A percentile compares a stretch with the other conserved stretches of the same genome.
phyloP scores from a whole-genome alignment of 805 yeast species.

The Saccharomyces kudriavzevii region DNA sequence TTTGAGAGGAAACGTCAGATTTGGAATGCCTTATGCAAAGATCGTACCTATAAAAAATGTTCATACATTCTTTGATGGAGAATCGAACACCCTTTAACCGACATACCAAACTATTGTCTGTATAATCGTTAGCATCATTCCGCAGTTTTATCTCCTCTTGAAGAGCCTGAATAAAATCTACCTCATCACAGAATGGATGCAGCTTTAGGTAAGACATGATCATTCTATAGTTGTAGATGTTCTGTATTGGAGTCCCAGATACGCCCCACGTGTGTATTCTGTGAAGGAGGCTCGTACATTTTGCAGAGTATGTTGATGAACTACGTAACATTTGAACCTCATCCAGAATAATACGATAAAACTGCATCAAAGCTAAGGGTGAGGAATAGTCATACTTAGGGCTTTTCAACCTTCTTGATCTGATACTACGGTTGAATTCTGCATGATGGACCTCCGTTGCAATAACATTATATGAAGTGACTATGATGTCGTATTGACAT shows the following conservation, averaged over 20 bases:
- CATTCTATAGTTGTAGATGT: constrained; percentile 60
- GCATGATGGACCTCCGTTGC: constrained; percentile 77
- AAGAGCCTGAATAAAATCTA: constrained; percentile 12
- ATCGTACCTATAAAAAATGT: constrained; percentile 47
- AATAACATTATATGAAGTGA: constrained; percentile 68
- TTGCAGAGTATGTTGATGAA: constrained; percentile 67
- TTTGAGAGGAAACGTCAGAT: constrained; percentile 68
- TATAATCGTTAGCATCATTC: constrained; percentile 3
- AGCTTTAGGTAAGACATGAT: constrained; percentile 58
- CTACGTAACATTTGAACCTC: constrained; percentile 88
- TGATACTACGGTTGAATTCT: constrained; percentile 46
- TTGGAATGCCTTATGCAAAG: constrained; percentile 68
- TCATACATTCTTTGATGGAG: constrained; percentile 36
- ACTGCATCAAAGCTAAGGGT: constrained; percentile 72
- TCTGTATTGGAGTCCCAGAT: constrained; percentile 85
- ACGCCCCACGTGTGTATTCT: constrained; percentile 94
- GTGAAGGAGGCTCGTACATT: constrained; percentile 71
- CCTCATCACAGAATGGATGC: constrained; percentile 49
- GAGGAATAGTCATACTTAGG: constrained; percentile 55
- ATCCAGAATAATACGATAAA: constrained; percentile 85
- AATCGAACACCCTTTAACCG: constrained; percentile 18
- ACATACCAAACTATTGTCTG: background rate
- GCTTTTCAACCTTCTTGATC: constrained; percentile 27
- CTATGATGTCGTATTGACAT: constrained; percentile 61
- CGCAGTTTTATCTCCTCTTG: constrained; percentile 4